A percentile compares a stretch with the other conserved stretches of the same genome.
phyloP scores from a whole-genome alignment of 768 basidiomycete species.

The Exsudoporus frostii region DNA sequence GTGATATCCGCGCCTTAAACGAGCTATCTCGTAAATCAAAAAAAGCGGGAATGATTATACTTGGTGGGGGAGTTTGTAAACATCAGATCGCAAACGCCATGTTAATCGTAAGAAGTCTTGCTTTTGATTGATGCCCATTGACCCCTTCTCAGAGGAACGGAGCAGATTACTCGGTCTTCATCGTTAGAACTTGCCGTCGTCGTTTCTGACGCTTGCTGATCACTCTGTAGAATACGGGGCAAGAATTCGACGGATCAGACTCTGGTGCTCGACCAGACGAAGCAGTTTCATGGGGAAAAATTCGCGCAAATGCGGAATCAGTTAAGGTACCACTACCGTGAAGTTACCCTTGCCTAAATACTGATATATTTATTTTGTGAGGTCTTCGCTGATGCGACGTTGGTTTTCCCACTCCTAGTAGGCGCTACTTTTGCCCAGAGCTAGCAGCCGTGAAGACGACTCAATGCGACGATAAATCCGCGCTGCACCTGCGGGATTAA shows the following conservation, averaged over 20 bases:
- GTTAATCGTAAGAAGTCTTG: constrained; percentile 71
- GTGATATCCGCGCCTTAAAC: constrained; percentile 89
- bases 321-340: constrained; percentile 57
- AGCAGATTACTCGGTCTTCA: constrained; percentile 95
- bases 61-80: constrained; percentile 98
- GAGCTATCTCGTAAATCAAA: constrained; percentile 82
- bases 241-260: constrained; percentile 99
- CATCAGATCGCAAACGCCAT: constrained; percentile 99
- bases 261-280: constrained; percentile 97
- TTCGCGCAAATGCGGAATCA: constrained; percentile 77
- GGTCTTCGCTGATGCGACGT: constrained; percentile 94
- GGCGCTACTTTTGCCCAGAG: constrained; percentile 86
- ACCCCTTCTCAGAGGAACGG: constrained; percentile 75
- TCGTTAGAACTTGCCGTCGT: constrained; percentile 47
- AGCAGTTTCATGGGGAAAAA: constrained; percentile 98
- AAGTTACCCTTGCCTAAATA: not conserved
- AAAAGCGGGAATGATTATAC: constrained; percentile 97
- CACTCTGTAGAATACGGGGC: constrained; percentile 79
- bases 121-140: not conserved
- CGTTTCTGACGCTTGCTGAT: not conserved
- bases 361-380: constrained; percentile 17
- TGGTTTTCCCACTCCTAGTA: constrained; percentile 93
- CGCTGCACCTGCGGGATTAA: not conserved
- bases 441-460: constrained; percentile 1
- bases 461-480: not conserved